phyloP scores from a whole-genome alignment of 208 protist species.

The Acanthamoeba polyphaga region DNA sequence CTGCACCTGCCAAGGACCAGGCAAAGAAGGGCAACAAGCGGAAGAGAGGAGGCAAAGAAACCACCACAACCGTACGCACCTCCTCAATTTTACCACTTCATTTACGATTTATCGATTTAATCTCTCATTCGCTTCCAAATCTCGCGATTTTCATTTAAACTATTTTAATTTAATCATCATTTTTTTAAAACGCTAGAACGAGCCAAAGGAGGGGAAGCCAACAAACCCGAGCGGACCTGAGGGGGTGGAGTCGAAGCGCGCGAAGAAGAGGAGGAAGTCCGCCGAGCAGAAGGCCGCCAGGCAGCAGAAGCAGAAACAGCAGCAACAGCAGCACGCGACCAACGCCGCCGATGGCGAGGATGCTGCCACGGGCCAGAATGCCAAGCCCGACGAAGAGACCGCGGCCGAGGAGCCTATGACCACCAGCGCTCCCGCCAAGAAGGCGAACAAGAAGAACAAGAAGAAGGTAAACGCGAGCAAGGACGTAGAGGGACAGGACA shows the following conservation, averaged over 20 bases:
- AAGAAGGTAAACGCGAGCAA: not conserved
- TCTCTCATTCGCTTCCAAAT: too few relatives aligned
- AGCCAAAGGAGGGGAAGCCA: conserved; percentile 15
- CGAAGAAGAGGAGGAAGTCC: conserved; percentile 31
- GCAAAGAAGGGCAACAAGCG: not conserved
- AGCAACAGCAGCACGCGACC: not conserved
- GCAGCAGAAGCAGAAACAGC: not conserved
- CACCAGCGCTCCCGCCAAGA: not conserved
- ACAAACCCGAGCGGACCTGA: not conserved
- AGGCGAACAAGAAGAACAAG: conserved; percentile 36
- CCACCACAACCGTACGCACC: not conserved
- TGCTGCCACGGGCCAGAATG: not conserved
- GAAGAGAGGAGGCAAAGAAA: not conserved
- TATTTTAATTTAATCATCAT: not conserved
- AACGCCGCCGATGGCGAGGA: not conserved
- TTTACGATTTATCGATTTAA: not conserved
- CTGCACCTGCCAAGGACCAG: not conserved
- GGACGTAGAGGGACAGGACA: not conserved
- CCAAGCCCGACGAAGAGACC: too few relatives aligned
- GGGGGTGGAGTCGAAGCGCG: not conserved
- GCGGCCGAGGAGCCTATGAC: not conserved
- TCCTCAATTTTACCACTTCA: not conserved
- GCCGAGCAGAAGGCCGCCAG: not conserved
- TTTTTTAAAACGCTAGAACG: not conserved
- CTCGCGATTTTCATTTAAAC: not conserved